Evolutionary conservation across 1,139 yeast genomes (phyloP), one percentile per base, ranked within the genome.

Genomic region (Chernovozyma sophiae-reginae): DNA sequence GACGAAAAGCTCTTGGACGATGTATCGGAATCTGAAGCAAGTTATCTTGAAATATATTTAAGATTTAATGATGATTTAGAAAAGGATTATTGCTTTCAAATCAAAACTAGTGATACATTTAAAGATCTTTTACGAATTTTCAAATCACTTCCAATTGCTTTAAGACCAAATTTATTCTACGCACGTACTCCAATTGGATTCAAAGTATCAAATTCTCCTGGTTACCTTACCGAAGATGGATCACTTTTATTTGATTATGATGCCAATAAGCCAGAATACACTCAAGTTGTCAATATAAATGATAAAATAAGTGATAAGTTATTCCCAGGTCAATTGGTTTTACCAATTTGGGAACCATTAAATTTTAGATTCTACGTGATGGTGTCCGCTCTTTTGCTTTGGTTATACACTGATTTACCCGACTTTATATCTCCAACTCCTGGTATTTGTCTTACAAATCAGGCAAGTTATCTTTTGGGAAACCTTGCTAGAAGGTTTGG

Each of bases 401-500:
- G 98, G 97, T 73, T 92, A 44, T 92, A 90, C 59, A 80, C 95
- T 3, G 97, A 92, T 62, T 71, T 92, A 55, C 98, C 98, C 1
- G 96, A 87, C 54, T 75, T 71, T 49, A 68, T 87, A 40, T 77
- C 90, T 30, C 97, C 97, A 35, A 90, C 97, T 3, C 97, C 97
- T 0, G 97, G 97, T 22, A 72, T 80, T 41, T 83, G 92, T 46
- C 68, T 87, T 41, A 83, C 95, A n/a, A 80, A 80, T 52, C 78
- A 81, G 47, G 45, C 79, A 20, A 65, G 79, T 29, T 60, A 62
- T 45, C 24, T 57, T 10, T 46, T 68, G 17, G 61, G 70, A 20
- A 45, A 45, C 29, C 35, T 70, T 5, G 68, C 75, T 10, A 45
- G 46, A 18, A 49, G 58, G 31, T 51, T 62, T 34, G 72, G 66